A percentile compares a stretch with the other conserved stretches of the same genome.
These are phyloP conservation scores for Tieghemostelium lacteum DNA, from an alignment of 78 protist species.

Conservation along the genomic window DNA sequence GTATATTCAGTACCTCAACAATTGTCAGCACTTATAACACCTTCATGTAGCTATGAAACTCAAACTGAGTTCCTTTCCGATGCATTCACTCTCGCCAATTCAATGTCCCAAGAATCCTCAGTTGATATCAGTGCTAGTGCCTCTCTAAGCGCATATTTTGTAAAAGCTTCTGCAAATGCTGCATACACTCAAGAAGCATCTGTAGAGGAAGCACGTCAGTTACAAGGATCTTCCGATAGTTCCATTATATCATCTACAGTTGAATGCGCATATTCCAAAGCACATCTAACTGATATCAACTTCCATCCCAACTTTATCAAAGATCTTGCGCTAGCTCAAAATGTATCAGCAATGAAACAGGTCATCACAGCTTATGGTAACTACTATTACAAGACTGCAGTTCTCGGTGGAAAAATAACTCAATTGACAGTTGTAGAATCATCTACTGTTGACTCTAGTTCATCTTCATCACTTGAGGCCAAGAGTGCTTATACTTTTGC, in stretches of 20 bases:
- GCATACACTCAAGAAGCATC: neutral
- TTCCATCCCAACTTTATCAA: conserved; percentile 5
- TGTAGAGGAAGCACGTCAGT: neutral
- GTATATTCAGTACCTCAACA: neutral
- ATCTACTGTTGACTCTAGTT: neutral
- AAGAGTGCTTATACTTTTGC: neutral
- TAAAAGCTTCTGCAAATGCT: neutral
- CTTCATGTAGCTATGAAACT: neutral
- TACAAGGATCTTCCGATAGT: neutral
- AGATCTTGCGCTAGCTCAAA: neutral
- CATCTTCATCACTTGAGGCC: neutral
- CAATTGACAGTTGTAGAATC: neutral
- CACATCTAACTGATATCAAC: neutral
- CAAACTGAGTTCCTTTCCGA: neutral
- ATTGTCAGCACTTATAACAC: neutral
- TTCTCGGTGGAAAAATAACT: neutral
- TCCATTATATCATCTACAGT: neutral
- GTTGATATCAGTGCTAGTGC: neutral
- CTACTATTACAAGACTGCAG: neutral
- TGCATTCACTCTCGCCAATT: neutral
- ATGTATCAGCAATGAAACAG: neutral
- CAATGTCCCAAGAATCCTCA: neutral
- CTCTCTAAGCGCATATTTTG: neutral
- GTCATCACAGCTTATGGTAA: neutral
- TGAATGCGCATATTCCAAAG: neutral